These are phyloP conservation scores for Talaromyces marneffei DNA, from an alignment of 2,329 filamentous ascomycete species.

Conservation along the genomic window DNA sequence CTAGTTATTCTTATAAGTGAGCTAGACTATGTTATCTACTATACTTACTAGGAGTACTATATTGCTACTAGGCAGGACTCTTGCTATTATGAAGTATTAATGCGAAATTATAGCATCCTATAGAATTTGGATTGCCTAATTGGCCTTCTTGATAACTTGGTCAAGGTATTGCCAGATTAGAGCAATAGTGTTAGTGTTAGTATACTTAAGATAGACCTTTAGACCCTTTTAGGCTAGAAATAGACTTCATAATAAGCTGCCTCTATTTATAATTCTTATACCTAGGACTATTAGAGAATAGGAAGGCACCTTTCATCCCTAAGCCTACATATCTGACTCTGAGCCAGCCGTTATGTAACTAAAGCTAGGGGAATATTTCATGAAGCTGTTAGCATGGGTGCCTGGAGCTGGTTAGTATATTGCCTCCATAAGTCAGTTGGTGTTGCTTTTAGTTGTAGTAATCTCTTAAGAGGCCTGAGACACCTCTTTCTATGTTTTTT, in stretches of 20 bases:
- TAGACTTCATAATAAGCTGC: background rate
- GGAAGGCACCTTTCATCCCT: background rate
- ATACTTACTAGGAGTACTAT: background rate
- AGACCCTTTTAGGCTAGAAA: background rate
- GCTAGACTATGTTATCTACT: background rate
- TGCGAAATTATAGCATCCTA: background rate
- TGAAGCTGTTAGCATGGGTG: background rate
- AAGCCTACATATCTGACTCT: background rate
- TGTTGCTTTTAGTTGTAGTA: background rate
- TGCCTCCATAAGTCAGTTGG: background rate
- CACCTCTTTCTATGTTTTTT: conserved; percentile 5
- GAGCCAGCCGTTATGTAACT: background rate
- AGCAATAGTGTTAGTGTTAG: background rate
- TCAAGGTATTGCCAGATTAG: background rate
- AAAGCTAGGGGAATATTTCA: background rate
- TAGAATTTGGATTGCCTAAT: background rate
- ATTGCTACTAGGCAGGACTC: background rate
- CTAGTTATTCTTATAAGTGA: background rate
- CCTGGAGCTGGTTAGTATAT: background rate
- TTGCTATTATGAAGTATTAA: background rate
- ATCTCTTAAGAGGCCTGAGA: background rate
- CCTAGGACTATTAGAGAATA: background rate
- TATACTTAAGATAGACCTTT: conserved; percentile 4
- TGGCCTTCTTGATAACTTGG: background rate
- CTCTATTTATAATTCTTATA: background rate